Evolutionary conservation across 2,329 filamentous ascomycete genomes (phyloP), one percentile per base, ranked within the genome.

Genomic region (Diatrype stigma): DNA sequence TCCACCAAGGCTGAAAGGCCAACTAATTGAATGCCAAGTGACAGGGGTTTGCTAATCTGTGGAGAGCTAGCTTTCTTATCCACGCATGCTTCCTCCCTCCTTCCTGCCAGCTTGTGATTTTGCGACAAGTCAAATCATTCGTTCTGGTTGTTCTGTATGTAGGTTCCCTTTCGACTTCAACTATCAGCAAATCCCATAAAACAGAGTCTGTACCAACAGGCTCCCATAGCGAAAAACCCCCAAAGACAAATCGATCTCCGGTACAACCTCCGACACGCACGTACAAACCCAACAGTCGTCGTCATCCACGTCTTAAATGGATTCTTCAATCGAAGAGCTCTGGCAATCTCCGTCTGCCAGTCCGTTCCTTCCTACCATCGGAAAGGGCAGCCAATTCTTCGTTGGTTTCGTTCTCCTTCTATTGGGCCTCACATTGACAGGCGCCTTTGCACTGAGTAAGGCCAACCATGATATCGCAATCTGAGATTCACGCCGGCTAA

Each of bases 331-430:
- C 72, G 85, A 87, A 74, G 85, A 94, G 72, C 81, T 96, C 76
- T 97, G 93, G 93, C 87, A 95, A 80, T 89, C 90, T 80, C 89
- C 92, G 76, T 83, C 89, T 73, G 83, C 84, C 80, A 89, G 84
- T 76, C 90, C 91, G 56, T 97, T 94, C 76, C 73, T 85, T 62
- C 91, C 93, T 55, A 69, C 84, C 51, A 75, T 97, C 63, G 81
- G 81, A 69, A 97, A 97, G 77, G 81, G 85, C 66, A 85, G 77
- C 68, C 94, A 97, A 62, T 94, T 96, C 76, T 74, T 82, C 60
- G 77, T 96, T 59, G 92, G 85, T 65, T 93, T 92, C 72, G 68
- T 78, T 50, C 80, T 96, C 54, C 78, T 96, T 53, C 67, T 90
- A 28, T 66, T 86, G 54, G 89, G 89, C 70, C 65, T 96, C 57